phyloP scores from a whole-genome alignment of 1,284 basidiomycete species.

The Cutaneotrichosporon spelunceum region DNA sequence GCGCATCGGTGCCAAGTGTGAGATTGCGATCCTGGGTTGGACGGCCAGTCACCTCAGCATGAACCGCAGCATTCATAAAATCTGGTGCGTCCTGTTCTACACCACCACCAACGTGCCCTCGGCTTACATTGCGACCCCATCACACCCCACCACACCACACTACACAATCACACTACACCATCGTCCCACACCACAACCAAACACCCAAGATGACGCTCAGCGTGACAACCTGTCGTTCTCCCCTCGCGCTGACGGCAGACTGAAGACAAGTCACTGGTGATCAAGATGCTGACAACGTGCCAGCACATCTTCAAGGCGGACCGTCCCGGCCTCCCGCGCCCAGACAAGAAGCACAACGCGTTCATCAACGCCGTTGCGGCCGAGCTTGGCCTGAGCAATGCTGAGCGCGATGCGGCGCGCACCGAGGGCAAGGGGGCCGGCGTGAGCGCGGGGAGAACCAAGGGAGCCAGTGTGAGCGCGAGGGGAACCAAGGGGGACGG shows the following conservation, averaged over 20 bases:
- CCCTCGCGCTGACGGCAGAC: neutral
- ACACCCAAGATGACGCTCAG: neutral
- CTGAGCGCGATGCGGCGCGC: neutral
- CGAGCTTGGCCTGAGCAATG: neutral
- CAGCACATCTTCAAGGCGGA: neutral
- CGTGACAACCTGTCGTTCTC: too few relatives aligned
- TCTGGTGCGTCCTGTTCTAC: too few relatives aligned
- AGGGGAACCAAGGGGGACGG: too few relatives aligned
- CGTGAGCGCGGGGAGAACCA: too few relatives aligned
- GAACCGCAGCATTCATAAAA: too few relatives aligned
- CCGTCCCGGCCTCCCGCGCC: neutral
- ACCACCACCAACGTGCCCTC: neutral
- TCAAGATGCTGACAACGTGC: neutral
- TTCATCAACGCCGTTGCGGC: neutral
- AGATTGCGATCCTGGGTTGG: too few relatives aligned
- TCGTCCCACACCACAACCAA: neutral
- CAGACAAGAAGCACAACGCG: constrained; percentile 1
- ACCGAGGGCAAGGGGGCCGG: neutral
- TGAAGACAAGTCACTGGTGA: neutral
- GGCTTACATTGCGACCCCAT: neutral
- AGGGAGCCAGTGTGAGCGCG: too few relatives aligned
- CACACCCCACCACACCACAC: neutral
- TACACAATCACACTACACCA: neutral
- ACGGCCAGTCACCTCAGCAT: too few relatives aligned
- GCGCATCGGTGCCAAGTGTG: too few relatives aligned